These are phyloP conservation scores for Trichophyton equinum DNA, from an alignment of 2,329 filamentous ascomycete genomes.

Conservation along the genomic window DNA sequence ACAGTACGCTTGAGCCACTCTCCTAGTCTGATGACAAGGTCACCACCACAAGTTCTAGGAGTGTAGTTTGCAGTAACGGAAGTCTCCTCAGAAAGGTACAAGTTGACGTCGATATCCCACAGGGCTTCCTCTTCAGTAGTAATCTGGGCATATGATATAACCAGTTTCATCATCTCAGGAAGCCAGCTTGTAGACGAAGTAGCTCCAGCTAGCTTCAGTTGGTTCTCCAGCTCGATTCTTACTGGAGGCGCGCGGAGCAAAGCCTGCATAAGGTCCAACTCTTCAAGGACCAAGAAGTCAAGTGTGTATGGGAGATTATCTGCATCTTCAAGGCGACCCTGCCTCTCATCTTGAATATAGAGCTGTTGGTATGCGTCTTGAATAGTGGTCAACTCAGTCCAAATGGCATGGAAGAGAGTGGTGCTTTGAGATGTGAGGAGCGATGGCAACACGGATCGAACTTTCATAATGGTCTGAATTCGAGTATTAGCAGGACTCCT, in stretches of 20 bases:
- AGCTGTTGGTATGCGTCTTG: slow-evolving; percentile 64
- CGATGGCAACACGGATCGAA: slow-evolving; percentile 69
- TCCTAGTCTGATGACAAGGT: slow-evolving; percentile 80
- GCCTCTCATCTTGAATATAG: slow-evolving; percentile 74
- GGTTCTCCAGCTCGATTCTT: slow-evolving; percentile 72
- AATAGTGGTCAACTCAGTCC: slow-evolving; percentile 70
- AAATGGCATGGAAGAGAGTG: slow-evolving; percentile 71
- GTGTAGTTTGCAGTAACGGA: slow-evolving; percentile 95
- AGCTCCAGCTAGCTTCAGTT: slow-evolving; percentile 51
- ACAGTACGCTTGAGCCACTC: slow-evolving; percentile 73
- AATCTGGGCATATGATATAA: slow-evolving; percentile 77
- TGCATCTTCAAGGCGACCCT: slow-evolving; percentile 77
- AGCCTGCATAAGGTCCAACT: slow-evolving; percentile 87
- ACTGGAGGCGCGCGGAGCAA: slow-evolving; percentile 81
- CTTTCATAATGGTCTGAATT: slow-evolving; percentile 66
- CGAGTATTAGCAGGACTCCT: background rate
- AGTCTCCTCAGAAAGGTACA: slow-evolving; percentile 90
- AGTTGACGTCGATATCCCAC: slow-evolving; percentile 93
- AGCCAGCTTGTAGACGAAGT: slow-evolving; percentile 64
- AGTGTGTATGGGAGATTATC: slow-evolving; percentile 89
- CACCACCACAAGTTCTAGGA: slow-evolving; percentile 79
- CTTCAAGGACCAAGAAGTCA: slow-evolving; percentile 85
- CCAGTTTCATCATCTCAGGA: slow-evolving; percentile 72
- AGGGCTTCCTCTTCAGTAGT: slow-evolving; percentile 84
- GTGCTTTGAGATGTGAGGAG: slow-evolving; percentile 73